Percentiles rank a stretch among this genome's conserved stretches.
phyloP scores from a whole-genome alignment of 768 basidiomycete species.

The Daedaleopsis sinensis region DNA sequence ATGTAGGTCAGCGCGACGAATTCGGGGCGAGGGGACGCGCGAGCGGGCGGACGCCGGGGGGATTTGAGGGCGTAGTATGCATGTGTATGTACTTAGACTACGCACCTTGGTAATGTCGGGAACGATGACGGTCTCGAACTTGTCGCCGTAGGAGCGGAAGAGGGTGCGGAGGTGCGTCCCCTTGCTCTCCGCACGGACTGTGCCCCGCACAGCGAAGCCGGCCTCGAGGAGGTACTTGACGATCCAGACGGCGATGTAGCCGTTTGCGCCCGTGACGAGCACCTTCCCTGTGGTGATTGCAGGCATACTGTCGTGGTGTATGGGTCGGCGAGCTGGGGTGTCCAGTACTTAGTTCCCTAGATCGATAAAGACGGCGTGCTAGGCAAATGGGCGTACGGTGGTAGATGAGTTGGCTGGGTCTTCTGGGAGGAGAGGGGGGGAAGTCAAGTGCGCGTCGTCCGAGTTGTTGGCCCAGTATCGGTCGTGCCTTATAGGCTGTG shows the following conservation, averaged over 20 bases:
- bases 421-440: no score
- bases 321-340: no score
- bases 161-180: slow-evolving; percentile 43
- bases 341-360: no score
- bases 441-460: no score
- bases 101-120: slow-evolving; percentile 46
- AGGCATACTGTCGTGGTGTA: slow-evolving; percentile 19
- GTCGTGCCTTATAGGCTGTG: no score
- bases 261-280: slow-evolving; percentile 32
- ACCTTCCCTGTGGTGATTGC: slow-evolving; percentile 28
- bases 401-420: no score
- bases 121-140: slow-evolving; percentile 47
- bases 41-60: not conserved
- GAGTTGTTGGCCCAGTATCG: no score
- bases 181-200: slow-evolving; percentile 47
- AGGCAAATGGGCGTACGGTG: no score
- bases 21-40: slow-evolving; percentile 42
- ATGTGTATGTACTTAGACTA: not conserved
- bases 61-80: no score
- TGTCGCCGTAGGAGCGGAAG: slow-evolving; percentile 38
- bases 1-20: slow-evolving; percentile 34
- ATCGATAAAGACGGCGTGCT: no score
- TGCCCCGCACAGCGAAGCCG: slow-evolving; percentile 46
- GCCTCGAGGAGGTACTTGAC: slow-evolving; percentile 36
- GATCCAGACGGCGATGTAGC: slow-evolving; percentile 35